Base-by-base conservation (phyloP, 345 rosid genomes). In the Gossypium turneri region DNA sequence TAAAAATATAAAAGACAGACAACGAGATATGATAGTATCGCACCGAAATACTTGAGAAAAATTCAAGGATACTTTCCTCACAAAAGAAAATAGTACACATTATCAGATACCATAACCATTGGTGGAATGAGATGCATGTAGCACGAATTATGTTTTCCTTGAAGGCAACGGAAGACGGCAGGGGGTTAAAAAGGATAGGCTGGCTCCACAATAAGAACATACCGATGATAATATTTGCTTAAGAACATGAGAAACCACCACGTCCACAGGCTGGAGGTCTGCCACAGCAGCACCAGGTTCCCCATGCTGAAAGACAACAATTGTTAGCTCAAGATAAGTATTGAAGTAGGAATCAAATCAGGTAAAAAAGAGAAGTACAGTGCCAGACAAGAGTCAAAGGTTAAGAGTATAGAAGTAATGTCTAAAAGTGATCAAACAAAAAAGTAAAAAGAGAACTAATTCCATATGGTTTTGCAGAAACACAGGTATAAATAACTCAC, bases 231-330 rank as follows among this genome's bases (percentile, higher is more conserved):
- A 78, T 75, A 94, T 92, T 81, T 91, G 91, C 72, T 89, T 86
- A 77, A 92, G 94, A 82, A 89, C 89, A 77, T 89, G 94, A 75
- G 98, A 92, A 77, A 92, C 94, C 73, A 94, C 92, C 72, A 87
- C 86, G 65, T 91, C 95, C 65, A 94, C 93, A 72, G 92, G 89
- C 86, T 88, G 96, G 82, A 94, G 78, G 73, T 94, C 97, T 9
- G 85, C 98, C 61, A 94, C 92, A 77, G 90, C 95, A 77, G 92
- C 98, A 77, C 97, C 99, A 77, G 97, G 84, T 81, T 94, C 98
- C 77, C 97, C 97, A 83, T 92, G 98, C 97, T 94, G 85, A 70
- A 76, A 79, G 77, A 78, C 63, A 72, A 43, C 16, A 73, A 13
- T 5, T 25, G 12, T 73, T 58, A 72, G 53, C 10, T 38, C 55